Conservation (phyloP, 345 rosid genomes). For the Orychophragmus violaceus region DNA sequence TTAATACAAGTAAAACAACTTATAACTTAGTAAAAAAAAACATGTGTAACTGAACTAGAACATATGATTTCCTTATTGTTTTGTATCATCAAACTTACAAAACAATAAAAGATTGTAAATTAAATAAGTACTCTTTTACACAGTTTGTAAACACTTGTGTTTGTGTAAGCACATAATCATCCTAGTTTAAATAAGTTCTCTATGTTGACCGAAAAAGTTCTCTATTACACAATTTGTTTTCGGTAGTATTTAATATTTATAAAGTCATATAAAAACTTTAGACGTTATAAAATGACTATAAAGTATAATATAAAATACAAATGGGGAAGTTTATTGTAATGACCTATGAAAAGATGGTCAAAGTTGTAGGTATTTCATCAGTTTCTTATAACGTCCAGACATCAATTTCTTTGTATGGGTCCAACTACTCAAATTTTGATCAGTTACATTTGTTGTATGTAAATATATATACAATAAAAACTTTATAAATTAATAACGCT, state of each 20-base stretch:
- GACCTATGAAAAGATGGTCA: constrained; percentile 28
- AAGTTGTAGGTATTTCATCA: constrained; percentile 4
- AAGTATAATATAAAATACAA: neutral
- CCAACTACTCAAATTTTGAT: neutral
- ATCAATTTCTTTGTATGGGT: constrained; percentile 23
- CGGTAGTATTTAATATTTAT: neutral
- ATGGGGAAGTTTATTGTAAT: neutral
- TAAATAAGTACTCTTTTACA: neutral
- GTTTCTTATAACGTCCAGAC: neutral
- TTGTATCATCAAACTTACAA: too few species aligned
- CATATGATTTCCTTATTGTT: neutral
- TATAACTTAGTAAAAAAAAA: too few species aligned
- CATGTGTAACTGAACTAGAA: neutral
- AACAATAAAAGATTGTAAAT: too few species aligned
- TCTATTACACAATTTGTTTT: too few species aligned
- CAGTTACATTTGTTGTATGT: neutral
- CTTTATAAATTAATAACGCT: too few species aligned
- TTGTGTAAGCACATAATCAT: neutral
- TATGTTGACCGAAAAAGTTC: too few species aligned
- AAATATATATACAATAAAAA: too few species aligned
- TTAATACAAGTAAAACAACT: too few species aligned
- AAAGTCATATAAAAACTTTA: neutral
- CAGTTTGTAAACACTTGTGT: neutral
- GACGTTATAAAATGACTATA: neutral
- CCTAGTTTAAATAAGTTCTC: too few species aligned